A percentile compares a stretch with the other conserved stretches of the same genome.
These are phyloP conservation scores for Septoria linicola DNA, from an alignment of 2,329 filamentous ascomycete species.

Conservation along the genomic window DNA sequence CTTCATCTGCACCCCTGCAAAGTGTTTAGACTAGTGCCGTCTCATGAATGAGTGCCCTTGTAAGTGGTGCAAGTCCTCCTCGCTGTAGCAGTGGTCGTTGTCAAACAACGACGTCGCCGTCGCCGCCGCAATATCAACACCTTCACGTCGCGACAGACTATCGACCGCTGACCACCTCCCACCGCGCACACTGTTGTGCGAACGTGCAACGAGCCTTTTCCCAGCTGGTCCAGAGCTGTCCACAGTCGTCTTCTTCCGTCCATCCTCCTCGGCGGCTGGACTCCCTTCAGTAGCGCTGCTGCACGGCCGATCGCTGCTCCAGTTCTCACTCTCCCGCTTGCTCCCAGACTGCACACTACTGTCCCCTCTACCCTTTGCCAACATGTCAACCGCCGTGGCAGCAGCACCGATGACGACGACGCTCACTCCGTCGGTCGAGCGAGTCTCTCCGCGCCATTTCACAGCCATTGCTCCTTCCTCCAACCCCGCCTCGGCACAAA, in stretches of 20 bases:
- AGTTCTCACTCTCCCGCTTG: not conserved
- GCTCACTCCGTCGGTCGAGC: constrained; percentile 39
- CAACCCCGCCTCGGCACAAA: constrained; percentile 23
- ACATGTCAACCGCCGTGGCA: constrained; percentile 50
- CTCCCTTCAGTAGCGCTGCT: constrained; percentile 9
- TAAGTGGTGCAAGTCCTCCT: too few relatives aligned
- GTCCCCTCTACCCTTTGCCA: constrained; percentile 18
- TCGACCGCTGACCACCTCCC: too few relatives aligned
- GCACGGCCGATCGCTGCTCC: constrained; percentile 20
- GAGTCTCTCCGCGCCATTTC: constrained; percentile 45
- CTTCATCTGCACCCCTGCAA: not conserved
- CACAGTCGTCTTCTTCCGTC: constrained; percentile 9
- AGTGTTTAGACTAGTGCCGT: not conserved
- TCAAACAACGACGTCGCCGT: not conserved
- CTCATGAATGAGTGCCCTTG: too few relatives aligned
- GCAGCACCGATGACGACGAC: constrained; percentile 43
- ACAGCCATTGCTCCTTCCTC: constrained; percentile 44
- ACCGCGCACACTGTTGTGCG: too few relatives aligned
- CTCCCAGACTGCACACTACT: constrained; percentile 10
- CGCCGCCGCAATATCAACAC: not conserved
- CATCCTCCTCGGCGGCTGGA: not conserved
- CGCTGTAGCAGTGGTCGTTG: too few relatives aligned
- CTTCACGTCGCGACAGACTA: too few relatives aligned
- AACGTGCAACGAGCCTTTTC: too few relatives aligned
- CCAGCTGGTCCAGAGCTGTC: too few relatives aligned